Evolutionary conservation across 352 stramenopile genomes (phyloP), one percentile per base, ranked within the genome.

Genomic region (Phytophthora europaea): DNA sequence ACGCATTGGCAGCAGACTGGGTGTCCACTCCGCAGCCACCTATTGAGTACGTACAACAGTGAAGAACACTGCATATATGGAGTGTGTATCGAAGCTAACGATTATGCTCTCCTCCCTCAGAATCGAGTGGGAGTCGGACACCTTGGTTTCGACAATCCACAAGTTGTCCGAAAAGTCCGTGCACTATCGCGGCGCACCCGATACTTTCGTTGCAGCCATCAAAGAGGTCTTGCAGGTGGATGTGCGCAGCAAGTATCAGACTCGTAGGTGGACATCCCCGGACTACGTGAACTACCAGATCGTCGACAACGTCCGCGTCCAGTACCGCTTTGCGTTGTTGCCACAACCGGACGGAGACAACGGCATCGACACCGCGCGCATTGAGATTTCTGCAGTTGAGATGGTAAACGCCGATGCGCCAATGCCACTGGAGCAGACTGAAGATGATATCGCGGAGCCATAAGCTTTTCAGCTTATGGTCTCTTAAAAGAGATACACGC

Each of bases 201-300:
- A 69, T 1, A 54, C 45, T 0, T 86, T 93, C 48, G 65, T 81
- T 6, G 57, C 64, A 33, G 81, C 85, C 9, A 87, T 95, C 51
- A 74, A 92, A 63, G 67, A 95, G 54, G 83, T 95, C 8, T 63
- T 95, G 58, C 78, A 80, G 62, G 86, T 89, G 16, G 88, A 95
- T 34, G 85, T 95, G 22, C 88, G 88, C 31, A 95, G 88, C 72
- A 92, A 92, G 69, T 80, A 91, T 47, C 86, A 92, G 40, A 95
- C 87, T 15, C 78, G 78, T 64, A 78, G 83, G 5, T 88, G 77
- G 73, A 75, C 72, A 23, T 77, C 69, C 15, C 58, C 70, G 1
- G 68, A 75, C 28, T 71, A 75, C 52, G 59, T 80, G 31, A 92
- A 81, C 53, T 66, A 78, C 26, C 73, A 93, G n/a, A 65, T 83